phyloP scores from a whole-genome alignment of 179 eudicot genomes.

The Silene noctiflora region DNA sequence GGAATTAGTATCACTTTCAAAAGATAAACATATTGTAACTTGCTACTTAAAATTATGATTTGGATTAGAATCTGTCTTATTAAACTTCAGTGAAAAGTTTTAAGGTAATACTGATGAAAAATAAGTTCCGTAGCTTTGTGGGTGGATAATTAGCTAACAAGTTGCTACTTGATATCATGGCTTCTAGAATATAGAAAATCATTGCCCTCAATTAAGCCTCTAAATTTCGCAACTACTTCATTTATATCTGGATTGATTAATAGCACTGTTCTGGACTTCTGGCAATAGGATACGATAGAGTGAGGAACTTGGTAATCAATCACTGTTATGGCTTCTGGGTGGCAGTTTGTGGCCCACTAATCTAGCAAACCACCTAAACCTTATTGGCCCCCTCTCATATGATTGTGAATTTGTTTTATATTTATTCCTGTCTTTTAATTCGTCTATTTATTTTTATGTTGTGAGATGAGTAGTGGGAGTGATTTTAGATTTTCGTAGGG shows the following conservation, averaged over 20 bases:
- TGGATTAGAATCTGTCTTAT: conserved; percentile 7
- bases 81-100: background rate
- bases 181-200: no score
- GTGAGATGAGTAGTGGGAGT: conserved; percentile 9
- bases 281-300: background rate
- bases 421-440: background rate
- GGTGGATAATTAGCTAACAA: background rate
- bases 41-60: background rate
- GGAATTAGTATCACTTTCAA: background rate
- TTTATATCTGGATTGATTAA: no score
- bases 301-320: background rate
- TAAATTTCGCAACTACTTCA: no score
- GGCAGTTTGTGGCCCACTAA: no score
- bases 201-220: no score
- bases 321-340: background rate
- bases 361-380: background rate
- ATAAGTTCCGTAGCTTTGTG: background rate
- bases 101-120: background rate
- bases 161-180: background rate
- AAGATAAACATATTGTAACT: background rate
- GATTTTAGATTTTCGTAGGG: conserved; percentile 4
- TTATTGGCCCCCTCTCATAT: background rate
- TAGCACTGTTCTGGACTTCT: background rate
- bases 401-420: background rate
- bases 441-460: background rate